Evolutionary conservation across 108 stramenopile species (phyloP).

Genomic region (Cyclotella sp.): DNA sequence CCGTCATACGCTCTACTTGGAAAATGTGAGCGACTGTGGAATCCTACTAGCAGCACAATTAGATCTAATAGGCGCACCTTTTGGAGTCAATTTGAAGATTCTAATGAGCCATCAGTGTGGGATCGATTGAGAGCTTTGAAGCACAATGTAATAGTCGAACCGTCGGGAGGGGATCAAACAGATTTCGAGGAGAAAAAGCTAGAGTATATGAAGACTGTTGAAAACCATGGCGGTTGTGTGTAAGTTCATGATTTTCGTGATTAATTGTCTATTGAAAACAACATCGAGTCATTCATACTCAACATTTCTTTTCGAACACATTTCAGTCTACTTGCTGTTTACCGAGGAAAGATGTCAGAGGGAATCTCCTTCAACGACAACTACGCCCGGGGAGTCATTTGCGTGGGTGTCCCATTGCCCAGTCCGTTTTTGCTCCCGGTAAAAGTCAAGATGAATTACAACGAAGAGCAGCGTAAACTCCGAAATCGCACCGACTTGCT

Average conservation of each 20-base stretch:
- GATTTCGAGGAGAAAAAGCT: conserved; percentile 67
- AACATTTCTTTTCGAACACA: neutral
- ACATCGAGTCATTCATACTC: neutral
- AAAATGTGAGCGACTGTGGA: conserved; percentile 68
- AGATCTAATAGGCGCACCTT: conserved; percentile 19
- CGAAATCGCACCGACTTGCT: conserved; percentile 62
- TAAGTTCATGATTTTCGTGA: neutral
- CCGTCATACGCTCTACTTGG: conserved; percentile 68
- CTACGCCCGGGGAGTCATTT: conserved; percentile 80
- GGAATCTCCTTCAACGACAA: conserved; percentile 89
- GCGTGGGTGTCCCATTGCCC: conserved; percentile 80
- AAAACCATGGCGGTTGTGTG: conserved; percentile 62
- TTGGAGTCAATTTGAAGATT: conserved; percentile 16
- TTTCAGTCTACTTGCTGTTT: conserved; percentile 77
- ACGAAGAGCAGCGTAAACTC: conserved; percentile 74
- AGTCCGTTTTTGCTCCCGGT: conserved; percentile 52
- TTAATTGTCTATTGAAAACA: neutral
- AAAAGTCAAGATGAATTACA: conserved; percentile 79
- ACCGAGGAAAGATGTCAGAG: conserved; percentile 83
- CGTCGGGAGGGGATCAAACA: conserved; percentile 56
- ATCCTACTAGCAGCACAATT: conserved; percentile 25
- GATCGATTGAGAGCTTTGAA: conserved; percentile 57
- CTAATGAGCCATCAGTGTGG: conserved; percentile 46
- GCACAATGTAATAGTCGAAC: conserved; percentile 74
- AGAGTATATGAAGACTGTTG: conserved; percentile 59